Conservation (phyloP, 805 yeast species). For the Wickerhamia fluorescens region DNA sequence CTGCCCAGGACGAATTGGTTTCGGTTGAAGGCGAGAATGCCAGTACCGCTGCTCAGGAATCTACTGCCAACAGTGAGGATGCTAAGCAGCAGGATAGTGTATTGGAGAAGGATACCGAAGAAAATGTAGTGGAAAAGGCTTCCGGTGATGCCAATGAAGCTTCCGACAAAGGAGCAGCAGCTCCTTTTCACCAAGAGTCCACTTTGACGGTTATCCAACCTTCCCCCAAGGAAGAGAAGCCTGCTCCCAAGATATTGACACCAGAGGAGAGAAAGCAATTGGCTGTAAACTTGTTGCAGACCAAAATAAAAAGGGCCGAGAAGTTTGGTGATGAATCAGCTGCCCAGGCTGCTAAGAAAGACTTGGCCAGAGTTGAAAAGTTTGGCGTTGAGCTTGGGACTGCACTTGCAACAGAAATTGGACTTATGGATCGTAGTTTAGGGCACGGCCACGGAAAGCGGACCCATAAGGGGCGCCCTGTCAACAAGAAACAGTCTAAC, state of each 20-base stretch:
- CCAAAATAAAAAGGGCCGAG: slow-evolving; percentile 64
- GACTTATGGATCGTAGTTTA: slow-evolving; percentile 38
- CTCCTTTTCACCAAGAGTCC: slow-evolving; percentile 2
- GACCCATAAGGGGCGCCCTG: not conserved
- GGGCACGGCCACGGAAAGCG: slow-evolving; percentile 14
- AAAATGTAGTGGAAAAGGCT: not conserved
- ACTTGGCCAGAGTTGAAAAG: slow-evolving; percentile 66
- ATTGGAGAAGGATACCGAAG: slow-evolving; percentile 1
- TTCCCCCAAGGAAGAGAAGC: slow-evolving; percentile 15
- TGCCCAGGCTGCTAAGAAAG: slow-evolving; percentile 49
- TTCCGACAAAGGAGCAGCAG: slow-evolving; percentile 9
- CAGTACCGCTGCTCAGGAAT: slow-evolving; percentile 5
- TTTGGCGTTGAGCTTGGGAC: slow-evolving; percentile 73
- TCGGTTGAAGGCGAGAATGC: slow-evolving; percentile 9
- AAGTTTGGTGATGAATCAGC: slow-evolving; percentile 69
- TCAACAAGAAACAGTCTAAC: no score
- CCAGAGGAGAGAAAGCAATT: slow-evolving; percentile 66
- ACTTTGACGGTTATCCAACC: slow-evolving; percentile 12
- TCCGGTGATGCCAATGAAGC: slow-evolving; percentile 5
- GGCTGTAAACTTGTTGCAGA: slow-evolving; percentile 60
- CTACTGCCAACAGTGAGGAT: slow-evolving; percentile 6
- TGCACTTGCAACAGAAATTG: slow-evolving; percentile 61
- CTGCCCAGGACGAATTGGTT: slow-evolving; percentile 4
- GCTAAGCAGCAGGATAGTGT: slow-evolving; percentile 1
- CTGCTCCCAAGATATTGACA: slow-evolving; percentile 36